Conservation (phyloP, 2,329 filamentous ascomycete species). For the Hypocreales sp. region DNA sequence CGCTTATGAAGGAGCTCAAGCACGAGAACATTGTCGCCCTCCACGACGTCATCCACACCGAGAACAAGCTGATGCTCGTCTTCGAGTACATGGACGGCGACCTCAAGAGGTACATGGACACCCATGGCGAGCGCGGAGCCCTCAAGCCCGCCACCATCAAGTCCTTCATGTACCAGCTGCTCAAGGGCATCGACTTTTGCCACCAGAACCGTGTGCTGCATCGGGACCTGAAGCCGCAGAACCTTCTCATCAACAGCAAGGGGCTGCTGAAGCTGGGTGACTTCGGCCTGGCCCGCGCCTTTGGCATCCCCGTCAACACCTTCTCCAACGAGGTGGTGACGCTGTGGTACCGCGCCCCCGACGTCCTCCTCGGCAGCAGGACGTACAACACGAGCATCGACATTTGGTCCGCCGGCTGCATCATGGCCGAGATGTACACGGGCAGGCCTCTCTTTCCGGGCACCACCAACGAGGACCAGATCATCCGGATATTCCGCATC, state of each 20-base stretch:
- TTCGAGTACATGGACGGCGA: slow-evolving; percentile 99
- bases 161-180: slow-evolving; percentile 96
- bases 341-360: slow-evolving; percentile 91
- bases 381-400: slow-evolving; percentile 99
- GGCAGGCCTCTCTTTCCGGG: slow-evolving; percentile 90
- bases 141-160: slow-evolving; percentile 87
- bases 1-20: slow-evolving; percentile 97
- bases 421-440: slow-evolving; percentile 99
- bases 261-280: slow-evolving; percentile 85
- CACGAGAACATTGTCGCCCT: slow-evolving; percentile 96
- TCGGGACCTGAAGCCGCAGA: slow-evolving; percentile 90
- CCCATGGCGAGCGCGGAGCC: slow-evolving; percentile 73
- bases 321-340: slow-evolving; percentile 98
- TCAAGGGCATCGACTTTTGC: slow-evolving; percentile 93
- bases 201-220: slow-evolving; percentile 95
- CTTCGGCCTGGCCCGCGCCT: slow-evolving; percentile 85
- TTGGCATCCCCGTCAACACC: slow-evolving; percentile 94
- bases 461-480: slow-evolving; percentile 95
- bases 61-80: slow-evolving; percentile 99
- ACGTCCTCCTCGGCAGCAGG: slow-evolving; percentile 81
- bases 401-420: slow-evolving; percentile 97
- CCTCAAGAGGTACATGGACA: slow-evolving; percentile 98
- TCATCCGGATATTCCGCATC: slow-evolving; percentile 91
- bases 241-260: slow-evolving; percentile 86
- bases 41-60: slow-evolving; percentile 97